Percentiles rank a stretch among this genome's conserved stretches.
These are phyloP conservation scores for Cicer chorassanicum DNA, from an alignment of 306 rosid species.

Conservation along the genomic window DNA sequence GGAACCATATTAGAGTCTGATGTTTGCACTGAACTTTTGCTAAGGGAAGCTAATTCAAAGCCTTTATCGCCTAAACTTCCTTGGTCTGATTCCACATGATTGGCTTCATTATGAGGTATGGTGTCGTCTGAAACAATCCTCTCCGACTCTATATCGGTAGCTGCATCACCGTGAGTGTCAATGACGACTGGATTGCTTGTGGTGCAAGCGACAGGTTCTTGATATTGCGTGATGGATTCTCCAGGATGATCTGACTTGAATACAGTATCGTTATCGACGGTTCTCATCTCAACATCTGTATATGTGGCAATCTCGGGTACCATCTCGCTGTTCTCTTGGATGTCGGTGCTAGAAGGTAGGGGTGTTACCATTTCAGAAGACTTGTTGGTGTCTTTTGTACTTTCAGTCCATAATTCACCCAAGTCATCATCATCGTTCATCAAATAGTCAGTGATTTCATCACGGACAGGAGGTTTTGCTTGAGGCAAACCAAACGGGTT, in stretches of 20 bases:
- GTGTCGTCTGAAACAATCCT: conserved; percentile 39
- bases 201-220: conserved; percentile 40
- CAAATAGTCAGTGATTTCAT: conserved; percentile 55
- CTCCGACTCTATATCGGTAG: conserved; percentile 33
- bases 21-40: conserved; percentile 34
- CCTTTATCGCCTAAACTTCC: conserved; percentile 33
- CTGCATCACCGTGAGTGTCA: conserved; percentile 38
- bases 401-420: conserved; percentile 47
- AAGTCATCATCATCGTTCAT: conserved; percentile 49
- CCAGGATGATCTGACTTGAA: conserved; percentile 42
- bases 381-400: conserved; percentile 35
- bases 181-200: conserved; percentile 18
- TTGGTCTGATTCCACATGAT: conserved; percentile 36
- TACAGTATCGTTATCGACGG: conserved; percentile 43
- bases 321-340: conserved; percentile 41
- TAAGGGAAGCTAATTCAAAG: conserved; percentile 33
- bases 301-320: conserved; percentile 30
- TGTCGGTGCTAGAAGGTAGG: conserved; percentile 42
- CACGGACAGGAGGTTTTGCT: conserved; percentile 45
- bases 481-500: conserved; percentile 48
- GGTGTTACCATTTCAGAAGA: conserved; percentile 39
- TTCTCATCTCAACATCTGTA: conserved; percentile 49
- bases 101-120: conserved; percentile 43
- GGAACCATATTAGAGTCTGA: conserved; percentile 40
- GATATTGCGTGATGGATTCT: conserved; percentile 36